Percentiles rank a stretch among this genome's conserved stretches.
phyloP scores from a whole-genome alignment of 371 early-diverging fungal species.

The Mucor lusitanicus region DNA sequence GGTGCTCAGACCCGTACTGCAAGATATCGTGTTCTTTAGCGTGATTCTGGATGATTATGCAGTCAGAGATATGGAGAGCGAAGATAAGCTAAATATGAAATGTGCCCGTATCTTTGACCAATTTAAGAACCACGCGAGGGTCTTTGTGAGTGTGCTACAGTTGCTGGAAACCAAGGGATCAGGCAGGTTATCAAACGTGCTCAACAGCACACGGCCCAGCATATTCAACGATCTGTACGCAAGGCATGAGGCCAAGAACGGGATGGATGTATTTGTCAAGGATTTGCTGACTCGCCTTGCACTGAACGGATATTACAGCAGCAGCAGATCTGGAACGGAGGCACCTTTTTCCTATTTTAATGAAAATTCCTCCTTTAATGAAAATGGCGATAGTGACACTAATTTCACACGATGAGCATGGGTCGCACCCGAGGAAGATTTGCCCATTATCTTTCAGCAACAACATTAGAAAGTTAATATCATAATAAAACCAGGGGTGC shows the following conservation, averaged over 20 bases:
- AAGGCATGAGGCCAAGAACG: conserved; percentile 24
- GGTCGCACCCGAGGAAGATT: conserved; percentile 7
- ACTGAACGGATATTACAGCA: conserved; percentile 25
- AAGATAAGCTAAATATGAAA: conserved; percentile 11
- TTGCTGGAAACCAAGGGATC: conserved; percentile 44
- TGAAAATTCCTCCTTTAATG: not conserved
- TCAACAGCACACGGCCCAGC: conserved; percentile 21
- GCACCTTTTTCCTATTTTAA: not conserved
- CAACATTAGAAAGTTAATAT: not conserved
- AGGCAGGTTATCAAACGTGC: conserved; percentile 34
- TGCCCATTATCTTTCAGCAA: not conserved
- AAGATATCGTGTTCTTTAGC: conserved; percentile 38
- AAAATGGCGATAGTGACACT: not conserved
- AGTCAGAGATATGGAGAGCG: not conserved
- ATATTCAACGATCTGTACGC: conserved; percentile 31
- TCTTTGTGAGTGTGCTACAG: conserved; percentile 39
- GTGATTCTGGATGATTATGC: conserved; percentile 15
- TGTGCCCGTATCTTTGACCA: conserved; percentile 28
- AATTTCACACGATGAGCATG: conserved; percentile 9
- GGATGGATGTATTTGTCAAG: conserved; percentile 32
- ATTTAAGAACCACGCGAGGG: conserved; percentile 31
- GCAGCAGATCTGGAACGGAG: not conserved
- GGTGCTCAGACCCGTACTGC: conserved; percentile 35
- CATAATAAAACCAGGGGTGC: not conserved
- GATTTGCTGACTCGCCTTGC: conserved; percentile 30